Evolutionary conservation across 192 early-diverging fungal genomes (phyloP), one percentile per base, ranked within the genome.

Genomic region (Bifiguratus adelaidae): DNA sequence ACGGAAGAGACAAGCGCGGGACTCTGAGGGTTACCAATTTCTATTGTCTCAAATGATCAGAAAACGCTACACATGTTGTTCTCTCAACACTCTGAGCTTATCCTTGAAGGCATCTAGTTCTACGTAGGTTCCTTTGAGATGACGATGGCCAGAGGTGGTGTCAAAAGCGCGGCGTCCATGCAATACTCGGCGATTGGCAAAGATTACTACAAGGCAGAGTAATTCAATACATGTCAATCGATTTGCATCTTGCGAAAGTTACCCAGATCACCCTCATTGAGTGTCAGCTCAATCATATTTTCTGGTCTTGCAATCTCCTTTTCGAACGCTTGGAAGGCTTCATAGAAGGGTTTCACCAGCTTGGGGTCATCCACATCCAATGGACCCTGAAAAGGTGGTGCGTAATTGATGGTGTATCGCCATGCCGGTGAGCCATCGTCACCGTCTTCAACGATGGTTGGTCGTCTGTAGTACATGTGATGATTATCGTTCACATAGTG

Each of bases 321-420:
- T 26, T 71, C 70, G 58, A 86, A 84, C 0, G 47, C 34, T 29
- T 56, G 61, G 52, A 87, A 76, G 0, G 88, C 86, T 36, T 59
- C 43, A 53, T 89, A 86, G 47, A 85, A 83, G 16, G 48, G 36
- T 11, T 52, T 53, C 34, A 78, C 71, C 18, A 74, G 50, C 3
- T 61, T 43, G 1, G 63, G 63, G 11, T 72, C 60, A 21, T 53
- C 33, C 19, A 50, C 35, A 40, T 74, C 71, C 27, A 85, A 46
- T 9, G 83, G 85, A 0, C 86, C 88, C 63, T 89, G 86, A 70
- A 91, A 91, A 21, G 86, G 88, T 19, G 88, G 88, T 0, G 83
- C 61, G 44, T 91, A 89, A 53, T 83, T 85, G 8, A 89, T 78
- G 19, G 58, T 76, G 42, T 62, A 53, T 13, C 44, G 46, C 67